A percentile compares a stretch with the other conserved stretches of the same genome.
These are phyloP conservation scores for Cystoderma amianthinum DNA, from an alignment of 768 basidiomycete species.

Conservation along the genomic window DNA sequence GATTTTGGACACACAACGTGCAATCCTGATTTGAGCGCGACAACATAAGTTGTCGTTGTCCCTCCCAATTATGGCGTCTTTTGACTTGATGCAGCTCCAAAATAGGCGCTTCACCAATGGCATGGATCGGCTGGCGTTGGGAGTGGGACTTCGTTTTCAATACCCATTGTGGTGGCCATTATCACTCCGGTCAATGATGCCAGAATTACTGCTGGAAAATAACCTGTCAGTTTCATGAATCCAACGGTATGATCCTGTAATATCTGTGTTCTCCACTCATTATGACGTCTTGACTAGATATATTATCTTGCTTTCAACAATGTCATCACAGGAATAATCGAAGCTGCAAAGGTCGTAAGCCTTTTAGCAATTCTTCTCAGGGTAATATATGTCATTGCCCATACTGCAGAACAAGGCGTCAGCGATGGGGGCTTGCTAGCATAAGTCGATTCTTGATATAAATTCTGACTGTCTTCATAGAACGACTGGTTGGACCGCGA, in stretches of 20 bases:
- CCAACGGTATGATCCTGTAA: constrained; percentile 20
- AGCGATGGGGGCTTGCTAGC: too few species aligned
- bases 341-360: too few species aligned
- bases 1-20: constrained; percentile 17
- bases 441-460: too few species aligned
- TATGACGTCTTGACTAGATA: constrained; percentile 32
- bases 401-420: too few species aligned
- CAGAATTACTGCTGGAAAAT: constrained; percentile 31
- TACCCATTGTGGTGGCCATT: constrained; percentile 42
- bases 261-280: constrained; percentile 4
- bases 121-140: constrained; percentile 26
- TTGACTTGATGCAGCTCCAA: constrained; percentile 23
- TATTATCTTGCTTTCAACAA: constrained; percentile 45
- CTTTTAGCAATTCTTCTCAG: too few species aligned
- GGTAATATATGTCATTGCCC: too few species aligned
- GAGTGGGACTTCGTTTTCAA: constrained; percentile 42
- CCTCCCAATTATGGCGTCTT: neutral
- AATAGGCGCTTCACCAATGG: constrained; percentile 34
- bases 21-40: constrained; percentile 40
- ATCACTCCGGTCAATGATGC: constrained; percentile 48
- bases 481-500: too few species aligned
- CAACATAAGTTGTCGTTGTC: constrained; percentile 17
- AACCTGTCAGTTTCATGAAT: constrained; percentile 42
- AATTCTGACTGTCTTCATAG: too few species aligned
- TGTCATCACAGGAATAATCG: constrained; percentile 36